Evolutionary conservation across 176 grass and related monocot species (phyloP), one percentile per base, ranked within the genome.

Genomic region (Themeda triandra): DNA sequence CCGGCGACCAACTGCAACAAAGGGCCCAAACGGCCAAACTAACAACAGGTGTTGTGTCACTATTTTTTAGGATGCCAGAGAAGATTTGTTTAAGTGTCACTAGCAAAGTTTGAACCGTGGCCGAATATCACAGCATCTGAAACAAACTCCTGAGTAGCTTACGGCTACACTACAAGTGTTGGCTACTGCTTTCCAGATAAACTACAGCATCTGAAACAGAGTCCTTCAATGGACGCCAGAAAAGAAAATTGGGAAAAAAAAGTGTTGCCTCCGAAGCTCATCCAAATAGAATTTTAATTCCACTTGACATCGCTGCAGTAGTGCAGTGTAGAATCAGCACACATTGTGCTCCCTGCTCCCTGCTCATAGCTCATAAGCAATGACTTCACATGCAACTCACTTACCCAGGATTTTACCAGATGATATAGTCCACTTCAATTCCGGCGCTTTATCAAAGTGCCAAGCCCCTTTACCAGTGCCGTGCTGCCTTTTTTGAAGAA

Each of bases 391-490:
- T 33, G 77, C 80, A 72, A 81, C 77, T 81, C 30, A 42, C 66
- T 42, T 27, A 53, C 65, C 76, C 53, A 44, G 10, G 9, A 86
- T 35, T 35, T 82, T 28, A 33, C 44, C 41, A 13, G 27, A 29
- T 29, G 32, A 56, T 39, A 12, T 8, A 39, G 65, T 27, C 33
- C 44, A 35, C 13, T 59, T 73, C 56, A 45, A 30, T 59, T 78
- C 44, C 48, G 65, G 65, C 3, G 45, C 72, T 70, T 82, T 90
- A 72, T 35, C 42, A 86, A 90, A 77, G 66, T 66, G 83, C 56
- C 65, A 72, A 90, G 32, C 1, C 66, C 58, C 73, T 90, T 86
- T 78, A 82, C 83, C 73, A 65, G 83, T 77, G 78, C 83, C 53
- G 11, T 59, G 78, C 73, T 86, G 19, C 24, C 62, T 76, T 68